Conservation (phyloP, 495 filamentous ascomycete genomes). For the Platismatia glauca region DNA sequence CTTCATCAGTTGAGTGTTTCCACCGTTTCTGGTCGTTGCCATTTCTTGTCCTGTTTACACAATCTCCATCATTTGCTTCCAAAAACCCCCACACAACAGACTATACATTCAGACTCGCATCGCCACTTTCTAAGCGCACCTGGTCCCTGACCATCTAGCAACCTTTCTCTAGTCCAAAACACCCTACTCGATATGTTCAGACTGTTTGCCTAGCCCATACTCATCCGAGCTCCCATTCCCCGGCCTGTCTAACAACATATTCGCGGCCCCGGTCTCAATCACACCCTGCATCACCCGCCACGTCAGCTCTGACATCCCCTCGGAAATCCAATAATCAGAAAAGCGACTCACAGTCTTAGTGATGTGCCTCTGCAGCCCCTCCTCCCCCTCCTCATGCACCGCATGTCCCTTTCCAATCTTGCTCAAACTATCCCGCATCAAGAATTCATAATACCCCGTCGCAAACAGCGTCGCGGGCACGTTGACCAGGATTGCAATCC, state of each 20-base stretch:
- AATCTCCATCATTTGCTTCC: not conserved
- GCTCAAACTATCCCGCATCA: slow-evolving; percentile 42
- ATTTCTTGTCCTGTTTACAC: too few relatives aligned
- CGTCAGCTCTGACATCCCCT: not conserved
- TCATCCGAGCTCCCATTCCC: slow-evolving; percentile 14
- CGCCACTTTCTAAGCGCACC: too few relatives aligned
- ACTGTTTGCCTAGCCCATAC: slow-evolving; percentile 3
- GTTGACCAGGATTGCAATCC: slow-evolving; percentile 44
- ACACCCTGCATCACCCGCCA: slow-evolving; percentile 12
- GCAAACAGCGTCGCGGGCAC: slow-evolving; percentile 46
- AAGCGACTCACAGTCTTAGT: slow-evolving; percentile 29
- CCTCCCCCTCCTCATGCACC: slow-evolving; percentile 41
- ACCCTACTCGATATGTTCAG: not conserved
- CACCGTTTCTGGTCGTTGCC: too few relatives aligned
- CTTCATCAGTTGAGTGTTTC: too few relatives aligned
- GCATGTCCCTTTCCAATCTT: slow-evolving; percentile 40
- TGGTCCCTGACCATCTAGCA: too few relatives aligned
- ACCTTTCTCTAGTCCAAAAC: too few relatives aligned
- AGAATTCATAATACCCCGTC: slow-evolving; percentile 42
- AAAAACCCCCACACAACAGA: not conserved
- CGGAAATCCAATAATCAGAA: not conserved
- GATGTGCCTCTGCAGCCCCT: slow-evolving; percentile 41
- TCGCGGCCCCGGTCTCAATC: slow-evolving; percentile 21
- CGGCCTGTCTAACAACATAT: slow-evolving; percentile 8
- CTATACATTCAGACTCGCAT: not conserved